Evolutionary conservation across 192 early-diverging fungal genomes (phyloP), one percentile per base, ranked within the genome.

Genomic region (Coemansia sp.): DNA sequence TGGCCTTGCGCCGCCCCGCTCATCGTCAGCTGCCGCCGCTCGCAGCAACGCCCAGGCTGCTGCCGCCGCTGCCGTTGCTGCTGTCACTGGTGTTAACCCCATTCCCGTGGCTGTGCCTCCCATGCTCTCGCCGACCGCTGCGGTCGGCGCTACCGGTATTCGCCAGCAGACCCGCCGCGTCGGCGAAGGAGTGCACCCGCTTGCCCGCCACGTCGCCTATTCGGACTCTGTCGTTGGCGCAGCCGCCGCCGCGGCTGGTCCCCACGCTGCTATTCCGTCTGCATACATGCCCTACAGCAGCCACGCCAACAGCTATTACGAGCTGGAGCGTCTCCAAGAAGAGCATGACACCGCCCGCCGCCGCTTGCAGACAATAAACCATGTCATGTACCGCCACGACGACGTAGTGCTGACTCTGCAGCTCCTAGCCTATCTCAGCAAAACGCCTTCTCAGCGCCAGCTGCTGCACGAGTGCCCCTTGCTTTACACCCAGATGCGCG

Each of bases 361-460:
- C 11, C 63, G 62, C 14, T 45, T 69, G 56, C 55, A 75, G 45
- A 41, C 65, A 15, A 60, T 76, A 35, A 58, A 60, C 15, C 76
- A 86, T 50, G 74, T 86, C 40, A 79, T 92, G 52, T 85, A 83
- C 53, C 86, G 87, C 52, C 83, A 85, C 48, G 88, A 92, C 53
- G 89, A 95, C 42, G 85, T 93, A 25, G 68, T 90, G 25, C 79
- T 90, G 34, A 83, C 90, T 3, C 76, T 90, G 50, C 92, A 94
- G 70, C 76, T 97, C 11, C 79, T 93, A 9, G 90, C 90, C 26
- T 92, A 92, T 54, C 83, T 97, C 8, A 88, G 85, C 45, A 97
- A 97, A 66, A 93, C 93, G 65, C 86, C 89, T 19, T 80, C 86
- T 6, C 79, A 93, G 51, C 85, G 94, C n/a, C 80, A 60, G 48